Evolutionary conservation across 1,284 basidiomycete genomes (phyloP).

Genomic region (Microbotryum scabiosae): DNA sequence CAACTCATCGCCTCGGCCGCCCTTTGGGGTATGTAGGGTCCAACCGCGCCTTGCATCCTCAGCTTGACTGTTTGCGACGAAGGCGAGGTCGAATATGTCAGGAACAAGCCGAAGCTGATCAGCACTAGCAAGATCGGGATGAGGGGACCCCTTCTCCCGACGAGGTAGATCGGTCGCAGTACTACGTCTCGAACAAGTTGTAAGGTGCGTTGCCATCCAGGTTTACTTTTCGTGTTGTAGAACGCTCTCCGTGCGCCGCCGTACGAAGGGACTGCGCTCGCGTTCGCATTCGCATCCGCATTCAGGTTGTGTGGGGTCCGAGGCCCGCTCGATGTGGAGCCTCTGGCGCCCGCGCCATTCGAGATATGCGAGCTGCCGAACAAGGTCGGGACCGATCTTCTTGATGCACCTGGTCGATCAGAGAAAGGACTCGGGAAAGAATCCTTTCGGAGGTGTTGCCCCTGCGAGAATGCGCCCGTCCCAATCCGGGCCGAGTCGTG

Average conservation of each 20-base stretch:
- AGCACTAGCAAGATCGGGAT: slow-evolving; percentile 15
- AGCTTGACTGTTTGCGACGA: slow-evolving; percentile 22
- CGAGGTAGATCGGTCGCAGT: slow-evolving; percentile 28
- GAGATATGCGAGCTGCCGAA: too few relatives aligned
- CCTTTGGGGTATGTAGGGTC: slow-evolving; percentile 30
- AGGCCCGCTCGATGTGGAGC: too few relatives aligned
- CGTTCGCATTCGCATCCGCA: too few relatives aligned
- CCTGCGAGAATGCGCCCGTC: too few relatives aligned
- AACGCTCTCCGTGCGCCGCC: slow-evolving; percentile 10
- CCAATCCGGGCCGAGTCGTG: too few relatives aligned
- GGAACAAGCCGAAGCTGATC: slow-evolving; percentile 18
- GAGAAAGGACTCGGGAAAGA: too few relatives aligned
- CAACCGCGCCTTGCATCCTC: slow-evolving; percentile 27
- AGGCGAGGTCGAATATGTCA: slow-evolving; percentile 25
- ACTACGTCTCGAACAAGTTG: slow-evolving; percentile 16
- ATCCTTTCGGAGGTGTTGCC: too few relatives aligned
- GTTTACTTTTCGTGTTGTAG: slow-evolving; percentile 8
- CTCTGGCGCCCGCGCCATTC: too few relatives aligned
- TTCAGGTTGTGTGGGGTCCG: too few relatives aligned
- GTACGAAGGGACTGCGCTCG: too few relatives aligned
- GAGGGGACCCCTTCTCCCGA: slow-evolving; percentile 25
- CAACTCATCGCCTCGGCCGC: slow-evolving; percentile 27
- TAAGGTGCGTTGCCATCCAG: background rate
- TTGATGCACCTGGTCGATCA: too few relatives aligned
- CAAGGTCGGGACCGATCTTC: too few relatives aligned